Evolutionary conservation across 2,329 filamentous ascomycete genomes (phyloP).

Genomic region (Penicillium sclerotigenum): DNA sequence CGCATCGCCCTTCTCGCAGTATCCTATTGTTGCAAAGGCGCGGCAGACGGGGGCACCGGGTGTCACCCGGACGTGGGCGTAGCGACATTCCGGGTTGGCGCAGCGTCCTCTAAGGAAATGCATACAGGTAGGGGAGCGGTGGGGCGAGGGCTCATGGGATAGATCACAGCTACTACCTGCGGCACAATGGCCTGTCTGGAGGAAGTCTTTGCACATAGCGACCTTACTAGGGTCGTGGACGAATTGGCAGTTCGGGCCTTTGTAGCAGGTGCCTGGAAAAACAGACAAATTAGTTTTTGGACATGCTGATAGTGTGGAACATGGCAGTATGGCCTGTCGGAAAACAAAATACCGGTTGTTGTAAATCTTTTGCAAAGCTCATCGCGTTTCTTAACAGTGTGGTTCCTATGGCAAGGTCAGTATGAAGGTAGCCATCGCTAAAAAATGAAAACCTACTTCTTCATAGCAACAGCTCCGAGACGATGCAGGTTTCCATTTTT

Average conservation of each 20-base stretch:
- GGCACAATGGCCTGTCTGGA: slow-evolving; percentile 74
- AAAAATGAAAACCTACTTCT: slow-evolving; percentile 57
- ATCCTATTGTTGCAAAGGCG: slow-evolving; percentile 80
- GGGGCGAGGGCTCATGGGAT: slow-evolving; percentile 77
- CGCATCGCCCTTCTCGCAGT: slow-evolving; percentile 74
- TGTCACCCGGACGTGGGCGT: slow-evolving; percentile 77
- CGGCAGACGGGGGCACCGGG: slow-evolving; percentile 77
- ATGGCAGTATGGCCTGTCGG: slow-evolving; percentile 16
- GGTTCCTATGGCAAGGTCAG: slow-evolving; percentile 30
- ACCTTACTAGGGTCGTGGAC: slow-evolving; percentile 82
- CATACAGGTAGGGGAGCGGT: slow-evolving; percentile 83
- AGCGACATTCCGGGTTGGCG: slow-evolving; percentile 79
- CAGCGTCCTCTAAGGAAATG: slow-evolving; percentile 90
- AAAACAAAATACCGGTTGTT: slow-evolving; percentile 49
- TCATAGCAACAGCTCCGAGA: slow-evolving; percentile 68
- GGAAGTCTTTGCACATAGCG: slow-evolving; percentile 82
- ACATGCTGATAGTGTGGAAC: not conserved
- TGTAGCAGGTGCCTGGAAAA: slow-evolving; percentile 73
- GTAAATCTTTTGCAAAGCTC: slow-evolving; percentile 68
- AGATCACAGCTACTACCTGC: slow-evolving; percentile 80
- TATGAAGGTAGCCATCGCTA: slow-evolving; percentile 8
- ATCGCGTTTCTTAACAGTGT: slow-evolving; percentile 63
- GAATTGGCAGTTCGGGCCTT: slow-evolving; percentile 75
- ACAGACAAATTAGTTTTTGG: slow-evolving; percentile 32
- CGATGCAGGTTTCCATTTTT: slow-evolving; percentile 85